Evolutionary conservation across 257 asterid species (phyloP).

Genomic region (Rehmannia glutinosa): DNA sequence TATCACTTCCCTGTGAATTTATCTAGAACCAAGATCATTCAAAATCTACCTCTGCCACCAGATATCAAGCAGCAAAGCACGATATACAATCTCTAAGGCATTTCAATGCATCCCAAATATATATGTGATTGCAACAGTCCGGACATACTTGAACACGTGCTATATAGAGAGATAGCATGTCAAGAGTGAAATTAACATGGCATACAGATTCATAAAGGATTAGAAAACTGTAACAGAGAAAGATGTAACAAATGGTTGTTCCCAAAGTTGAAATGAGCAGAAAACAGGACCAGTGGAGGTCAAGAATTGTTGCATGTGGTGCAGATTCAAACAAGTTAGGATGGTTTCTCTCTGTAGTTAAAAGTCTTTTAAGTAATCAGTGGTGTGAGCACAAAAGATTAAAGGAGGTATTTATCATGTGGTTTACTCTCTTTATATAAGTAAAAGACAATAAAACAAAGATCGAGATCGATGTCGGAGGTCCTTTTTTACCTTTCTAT

Average conservation of each 20-base stretch:
- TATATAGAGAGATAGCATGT: background rate
- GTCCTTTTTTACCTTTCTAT: background rate
- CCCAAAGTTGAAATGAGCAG: background rate
- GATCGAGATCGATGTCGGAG: background rate
- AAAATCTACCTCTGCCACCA: background rate
- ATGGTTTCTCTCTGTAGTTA: background rate
- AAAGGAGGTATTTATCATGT: background rate
- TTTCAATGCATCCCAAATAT: background rate
- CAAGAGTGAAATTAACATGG: background rate
- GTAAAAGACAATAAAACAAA: background rate
- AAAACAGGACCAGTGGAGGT: background rate
- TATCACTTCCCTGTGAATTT: constrained; percentile 16
- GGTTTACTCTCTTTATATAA: background rate
- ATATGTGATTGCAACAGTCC: background rate
- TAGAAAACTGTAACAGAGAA: background rate
- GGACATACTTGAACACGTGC: background rate
- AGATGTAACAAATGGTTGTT: background rate
- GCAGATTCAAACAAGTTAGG: background rate
- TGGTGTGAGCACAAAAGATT: background rate
- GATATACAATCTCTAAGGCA: background rate
- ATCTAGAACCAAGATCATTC: background rate
- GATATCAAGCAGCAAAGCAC: background rate
- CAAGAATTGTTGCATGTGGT: background rate
- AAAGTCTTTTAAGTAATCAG: background rate
- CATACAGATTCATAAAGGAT: constrained; percentile 7